Base-by-base conservation (phyloP, 768 basidiomycete genomes). In the Leccinum rimulosum region DNA sequence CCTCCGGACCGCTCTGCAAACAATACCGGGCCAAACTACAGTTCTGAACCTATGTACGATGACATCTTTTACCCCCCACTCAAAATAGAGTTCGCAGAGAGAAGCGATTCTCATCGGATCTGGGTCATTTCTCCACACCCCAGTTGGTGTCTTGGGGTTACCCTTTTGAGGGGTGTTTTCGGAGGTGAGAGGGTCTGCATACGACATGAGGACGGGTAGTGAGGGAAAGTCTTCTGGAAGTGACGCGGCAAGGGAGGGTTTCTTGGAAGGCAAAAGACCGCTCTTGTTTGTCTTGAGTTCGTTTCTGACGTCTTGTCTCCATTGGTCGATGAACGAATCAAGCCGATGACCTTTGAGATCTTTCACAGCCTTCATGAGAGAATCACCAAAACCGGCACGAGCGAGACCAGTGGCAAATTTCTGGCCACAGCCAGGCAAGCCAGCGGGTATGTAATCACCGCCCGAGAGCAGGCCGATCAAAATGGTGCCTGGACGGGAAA, bases 381-480 rank as follows among this genome's bases (percentile, higher is more conserved):
- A 75, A 65, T 92, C 86, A 0, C 92, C 89, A 58, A 94, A 87
- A 1, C 93, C 93, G 57, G 88, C 89, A 62, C 83, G 83, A 0
- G 93, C 92, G 1, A 98, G 83, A 11, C 82, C 93, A 50, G 86
- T 84, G 0, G 94, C 85, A 50, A 84, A 92, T 22, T 80, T 80
- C 22, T 82, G 75, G 3, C 93, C 93, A 64, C 87, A 91, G 6
- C 87, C 79, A 9, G 76, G 68, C 8, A 92, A 74, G 17, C 90
- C 90, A 14, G 79, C 88, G 52, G 84, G 83, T 54, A 90, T 82
- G 64, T 97, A 98, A 71, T 98, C 95, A 1, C 95, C 95, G 0
- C 95, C 95, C n/a, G 86, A 86, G 66, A 95, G 79, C 1, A 95
- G 78, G 3, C 87, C 93, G 47, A 95, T 88, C 27, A 95, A 83